Evolutionary conservation across 2,329 filamentous ascomycete species (phyloP), one percentile per base, ranked within the genome.

Genomic region (Simplicillium aogashimaense): DNA sequence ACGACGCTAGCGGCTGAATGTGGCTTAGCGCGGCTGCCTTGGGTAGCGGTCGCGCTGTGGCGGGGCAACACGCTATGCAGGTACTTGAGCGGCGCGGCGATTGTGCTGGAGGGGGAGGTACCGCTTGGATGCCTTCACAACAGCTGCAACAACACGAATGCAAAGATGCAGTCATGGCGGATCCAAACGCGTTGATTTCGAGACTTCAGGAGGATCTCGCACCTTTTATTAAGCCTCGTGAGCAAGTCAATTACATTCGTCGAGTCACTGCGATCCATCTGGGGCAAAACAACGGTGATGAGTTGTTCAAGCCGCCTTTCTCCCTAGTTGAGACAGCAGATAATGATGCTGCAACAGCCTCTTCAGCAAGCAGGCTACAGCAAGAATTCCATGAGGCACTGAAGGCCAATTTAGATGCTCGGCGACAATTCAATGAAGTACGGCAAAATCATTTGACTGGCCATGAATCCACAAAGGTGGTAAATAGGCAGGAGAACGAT

Each of bases 211-310:
- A 59, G 32, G 59, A 56, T 14, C 62, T 82, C 16, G 59, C 64
- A 29, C 69, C 72, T 4, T 77, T 68, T 44, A 62, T 80, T 41
- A 74, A 72, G 38, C 66, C 72, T 20, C 67, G 75, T 18, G 74
- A 79, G 42, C 73, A 81, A 47, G 65, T 69, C 37, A 62, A 68
- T 29, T 70, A 72, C 36, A 72, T 81, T 41, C 66, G 74, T 45
- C 71, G 70, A 37, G 59, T 78, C 25, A 52, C 79, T 35, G 66
- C 72, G 33, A 64, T 72, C 15, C 67, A 78, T 46, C 59, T 82
- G 4, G 66, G 65, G 20, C 64, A 68, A 16, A 67, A 63, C 46
- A 52, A 72, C 14, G 58, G 65, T 13, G 58, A 64, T 44, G 64
- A 60, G n/a, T 56, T 64, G 20, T 53, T 65, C 37, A 57, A 55